Evolutionary conservation across 2,329 filamentous ascomycete genomes (phyloP), one percentile per base, ranked within the genome.

Genomic region (Pezicula carpinea): DNA sequence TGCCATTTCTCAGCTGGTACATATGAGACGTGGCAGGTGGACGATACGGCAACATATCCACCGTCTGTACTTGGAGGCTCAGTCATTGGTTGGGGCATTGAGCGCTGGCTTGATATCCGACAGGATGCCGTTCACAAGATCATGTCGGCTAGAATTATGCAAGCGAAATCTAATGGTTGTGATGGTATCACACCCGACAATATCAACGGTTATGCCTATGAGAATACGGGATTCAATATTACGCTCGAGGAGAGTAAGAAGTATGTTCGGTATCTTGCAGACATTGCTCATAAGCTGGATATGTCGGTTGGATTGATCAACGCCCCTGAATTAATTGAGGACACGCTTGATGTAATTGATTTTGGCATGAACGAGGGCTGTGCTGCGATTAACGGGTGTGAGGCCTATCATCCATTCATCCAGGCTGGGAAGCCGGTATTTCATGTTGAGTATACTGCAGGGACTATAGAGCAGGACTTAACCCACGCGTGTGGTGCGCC

Each of bases 1-100:
- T 40, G 38, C 11, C 38, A 40, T 23, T 40, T 40, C n/a, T 40
- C 38, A 14, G 38, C 38, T 40, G 38, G 38, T 14, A 40, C 38
- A 23, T 40, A 40, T 22, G 19, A 40, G 22, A 40, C 19, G 5
- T 40, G 38, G 38, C 38, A 40, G n/a, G 7, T 14, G 10, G 26
- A 13, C 8, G 38, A 40, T 23, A 15, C 38, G 8, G 11, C 19
- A 10, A 5, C 11, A 4, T 40, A 22, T 23, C 17, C 38, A 4
- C 19, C 19, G n/a, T 19, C 21, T 10, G 15, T 26, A 5, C 14
- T 40, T 5, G 38, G 38, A 5, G 19, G 11, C 11, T 23, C 19
- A 11, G 18, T 23, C 15, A 40, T 23, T 22, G 38, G 38, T 13
- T 23, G 22, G 19, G 38, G 22, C 1, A 40, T 26, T 23, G 38